Evolutionary conservation across 106 monocot genomes (phyloP).

Genomic region (Acorus gramineus): DNA sequence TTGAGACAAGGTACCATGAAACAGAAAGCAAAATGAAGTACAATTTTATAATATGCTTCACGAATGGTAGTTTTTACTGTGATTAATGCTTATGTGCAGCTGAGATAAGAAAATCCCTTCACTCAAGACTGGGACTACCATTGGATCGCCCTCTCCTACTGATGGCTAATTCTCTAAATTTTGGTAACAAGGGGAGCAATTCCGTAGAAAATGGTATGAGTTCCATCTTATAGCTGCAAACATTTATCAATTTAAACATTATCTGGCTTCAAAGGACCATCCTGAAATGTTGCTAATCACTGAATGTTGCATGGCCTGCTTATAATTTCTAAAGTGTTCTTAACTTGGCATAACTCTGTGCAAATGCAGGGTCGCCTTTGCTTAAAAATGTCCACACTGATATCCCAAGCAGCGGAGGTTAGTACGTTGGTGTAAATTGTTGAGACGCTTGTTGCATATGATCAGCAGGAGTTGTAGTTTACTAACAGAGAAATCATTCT

Average conservation of each 20-base stretch:
- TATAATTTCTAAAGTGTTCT: no score
- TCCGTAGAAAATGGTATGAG: slow-evolving; percentile 25
- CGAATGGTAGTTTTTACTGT: no score
- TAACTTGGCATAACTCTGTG: no score
- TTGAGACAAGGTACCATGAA: slow-evolving; percentile 59
- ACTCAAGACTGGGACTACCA: slow-evolving; percentile 68
- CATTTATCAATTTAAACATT: no score
- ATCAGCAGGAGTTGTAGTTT: not conserved
- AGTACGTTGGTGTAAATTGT: slow-evolving; percentile 14
- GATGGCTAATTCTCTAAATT: slow-evolving; percentile 62
- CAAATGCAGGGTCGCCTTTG: slow-evolving; percentile 34
- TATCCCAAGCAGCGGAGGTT: slow-evolving; percentile 78
- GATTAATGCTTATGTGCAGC: slow-evolving; percentile 23
- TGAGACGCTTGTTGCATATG: not conserved
- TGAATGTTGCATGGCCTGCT: no score
- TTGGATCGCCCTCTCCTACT: slow-evolving; percentile 86
- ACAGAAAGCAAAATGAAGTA: not conserved
- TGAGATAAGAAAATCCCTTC: slow-evolving; percentile 73
- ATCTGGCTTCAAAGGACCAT: no score
- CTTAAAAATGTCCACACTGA: slow-evolving; percentile 82
- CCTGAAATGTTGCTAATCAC: no score
- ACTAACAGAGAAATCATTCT: no score
- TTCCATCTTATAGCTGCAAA: not conserved
- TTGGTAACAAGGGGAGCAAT: slow-evolving; percentile 20
- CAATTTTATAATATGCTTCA: not conserved